phyloP scores from a whole-genome alignment of 106 monocot genomes.

The Dendrobium huoshanense region DNA sequence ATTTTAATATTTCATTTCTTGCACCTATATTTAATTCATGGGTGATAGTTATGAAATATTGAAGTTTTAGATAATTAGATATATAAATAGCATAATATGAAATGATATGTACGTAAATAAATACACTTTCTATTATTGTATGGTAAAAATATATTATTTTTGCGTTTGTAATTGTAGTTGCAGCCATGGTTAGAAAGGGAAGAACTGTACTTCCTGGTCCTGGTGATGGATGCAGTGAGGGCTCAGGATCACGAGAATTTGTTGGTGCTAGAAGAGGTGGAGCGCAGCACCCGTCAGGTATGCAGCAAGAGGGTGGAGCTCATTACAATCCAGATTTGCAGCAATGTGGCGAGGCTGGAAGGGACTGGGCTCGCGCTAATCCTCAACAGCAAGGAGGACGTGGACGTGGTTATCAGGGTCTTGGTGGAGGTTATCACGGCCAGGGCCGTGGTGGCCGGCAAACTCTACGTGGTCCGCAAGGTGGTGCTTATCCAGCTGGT shows the following conservation, averaged over 20 bases:
- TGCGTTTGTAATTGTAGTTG: slow-evolving; percentile 18
- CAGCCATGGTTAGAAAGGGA: slow-evolving; percentile 39
- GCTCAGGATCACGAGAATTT: slow-evolving; percentile 24
- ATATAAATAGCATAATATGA: no score
- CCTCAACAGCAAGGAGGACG: slow-evolving; percentile 50
- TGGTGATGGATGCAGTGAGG: slow-evolving; percentile 30
- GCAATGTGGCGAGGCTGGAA: slow-evolving; percentile 31
- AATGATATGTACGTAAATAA: no score
- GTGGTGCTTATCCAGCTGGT: slow-evolving; percentile 33
- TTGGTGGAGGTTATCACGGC: no score
- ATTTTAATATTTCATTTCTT: no score
- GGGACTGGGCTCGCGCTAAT: slow-evolving; percentile 26
- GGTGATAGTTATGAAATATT: no score
- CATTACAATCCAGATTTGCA: neutral
- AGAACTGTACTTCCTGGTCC: slow-evolving; percentile 39
- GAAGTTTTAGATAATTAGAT: no score
- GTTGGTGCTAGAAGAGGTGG: slow-evolving; percentile 25
- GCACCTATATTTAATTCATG: no score
- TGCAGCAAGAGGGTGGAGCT: neutral
- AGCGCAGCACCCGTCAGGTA: slow-evolving; percentile 21
- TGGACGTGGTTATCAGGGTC: slow-evolving; percentile 23
- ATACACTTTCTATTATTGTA: no score
- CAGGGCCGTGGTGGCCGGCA: neutral
- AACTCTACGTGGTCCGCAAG: slow-evolving; percentile 28
- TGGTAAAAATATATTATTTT: neutral